Base-by-base conservation (phyloP, 2,329 filamentous ascomycete genomes). In the Aureobasidium lini region DNA sequence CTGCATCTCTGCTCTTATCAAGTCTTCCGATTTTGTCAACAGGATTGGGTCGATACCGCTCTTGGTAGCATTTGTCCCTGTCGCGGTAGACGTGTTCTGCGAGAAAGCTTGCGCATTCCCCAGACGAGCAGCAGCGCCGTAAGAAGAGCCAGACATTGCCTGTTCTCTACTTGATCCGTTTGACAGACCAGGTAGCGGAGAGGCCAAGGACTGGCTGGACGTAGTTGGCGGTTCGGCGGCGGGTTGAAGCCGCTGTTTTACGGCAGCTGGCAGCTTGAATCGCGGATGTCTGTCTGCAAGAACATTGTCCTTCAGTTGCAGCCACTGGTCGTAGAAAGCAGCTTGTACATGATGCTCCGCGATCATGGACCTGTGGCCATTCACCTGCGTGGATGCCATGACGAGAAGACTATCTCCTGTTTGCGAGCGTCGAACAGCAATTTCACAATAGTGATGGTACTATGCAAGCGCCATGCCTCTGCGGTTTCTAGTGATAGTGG, bases 11-110 rank as follows among this genome's bases (percentile, higher is more conserved):
- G 90, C 90, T 75, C 85, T 88, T 70, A 94, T 84, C 65, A 95
- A 79, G 70, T 89, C 85, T 70, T 90, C 88, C 66, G 91, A 92
- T 74, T 96, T 96, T 69, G 89, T 87, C 72, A 95, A 80, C 66
- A 95, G 80, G 62, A 95, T 85, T 52, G 90, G 89, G 72, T 95
- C 84, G 75, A 94, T 88, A 72, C 87, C 85, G 62, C 57, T 59
- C 23, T 18, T 57, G 23, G 36, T 13, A 11, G 42, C 63, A 54
- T 6, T 28, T 43, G 50, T 43, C 16, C 37, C 37, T 44, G 42
- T 23, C 18, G 40, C 18, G 5, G 52, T 50, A 8, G 39, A 23
- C 6, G 49, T 43, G 34, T 39, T 52, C 32, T 57, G 32, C 42
- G 61, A 15, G 28, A 34, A 40, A 23, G 56, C 56, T 43, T 48